Evolutionary conservation across 352 stramenopile genomes (phyloP).

Genomic region (Phytopythium chamaehyphon): DNA sequence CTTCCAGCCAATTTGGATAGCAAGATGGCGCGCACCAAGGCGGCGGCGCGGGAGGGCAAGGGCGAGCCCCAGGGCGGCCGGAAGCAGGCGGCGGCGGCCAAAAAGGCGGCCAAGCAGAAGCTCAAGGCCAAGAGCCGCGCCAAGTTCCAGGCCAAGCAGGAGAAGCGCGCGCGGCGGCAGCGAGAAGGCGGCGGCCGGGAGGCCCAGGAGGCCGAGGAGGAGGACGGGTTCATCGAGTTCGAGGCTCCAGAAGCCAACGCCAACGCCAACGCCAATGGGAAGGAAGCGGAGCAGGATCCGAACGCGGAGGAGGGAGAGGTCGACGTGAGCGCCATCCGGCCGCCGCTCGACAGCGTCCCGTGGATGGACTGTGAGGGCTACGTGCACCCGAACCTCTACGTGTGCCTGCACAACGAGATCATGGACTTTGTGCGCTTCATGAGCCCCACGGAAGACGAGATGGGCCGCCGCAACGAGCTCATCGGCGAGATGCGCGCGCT

Average conservation of each 20-base stretch:
- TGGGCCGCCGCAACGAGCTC: constrained; percentile 54
- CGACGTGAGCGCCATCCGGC: constrained; percentile 14
- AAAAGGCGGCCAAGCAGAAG: constrained; percentile 51
- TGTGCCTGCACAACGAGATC: constrained; percentile 95
- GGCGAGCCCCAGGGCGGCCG: constrained; percentile 28
- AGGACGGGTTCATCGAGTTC: constrained; percentile 59
- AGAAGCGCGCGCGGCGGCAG: constrained; percentile 22
- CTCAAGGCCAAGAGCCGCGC: constrained; percentile 55
- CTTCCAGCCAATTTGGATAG: no score
- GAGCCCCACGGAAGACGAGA: constrained; percentile 78
- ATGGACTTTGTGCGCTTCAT: constrained; percentile 93
- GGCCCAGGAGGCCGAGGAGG: constrained; percentile 13
- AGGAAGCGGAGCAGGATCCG: no score
- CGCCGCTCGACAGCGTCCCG: constrained; percentile 47
- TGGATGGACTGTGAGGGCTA: constrained; percentile 76
- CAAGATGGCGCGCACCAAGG: constrained; percentile 50
- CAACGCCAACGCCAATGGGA: no score
- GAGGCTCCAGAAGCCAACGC: constrained; percentile 6
- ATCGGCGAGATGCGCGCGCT: constrained; percentile 72
- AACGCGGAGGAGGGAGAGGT: constrained; percentile 22
- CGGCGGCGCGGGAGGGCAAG: constrained; percentile 22
- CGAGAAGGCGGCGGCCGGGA: constrained; percentile 9
- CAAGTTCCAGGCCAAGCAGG: constrained; percentile 46
- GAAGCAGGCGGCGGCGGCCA: constrained; percentile 26
- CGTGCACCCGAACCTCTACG: constrained; percentile 66